Base-by-base conservation (phyloP, 2,329 filamentous ascomycete genomes). In the Fusarium sp. region DNA sequence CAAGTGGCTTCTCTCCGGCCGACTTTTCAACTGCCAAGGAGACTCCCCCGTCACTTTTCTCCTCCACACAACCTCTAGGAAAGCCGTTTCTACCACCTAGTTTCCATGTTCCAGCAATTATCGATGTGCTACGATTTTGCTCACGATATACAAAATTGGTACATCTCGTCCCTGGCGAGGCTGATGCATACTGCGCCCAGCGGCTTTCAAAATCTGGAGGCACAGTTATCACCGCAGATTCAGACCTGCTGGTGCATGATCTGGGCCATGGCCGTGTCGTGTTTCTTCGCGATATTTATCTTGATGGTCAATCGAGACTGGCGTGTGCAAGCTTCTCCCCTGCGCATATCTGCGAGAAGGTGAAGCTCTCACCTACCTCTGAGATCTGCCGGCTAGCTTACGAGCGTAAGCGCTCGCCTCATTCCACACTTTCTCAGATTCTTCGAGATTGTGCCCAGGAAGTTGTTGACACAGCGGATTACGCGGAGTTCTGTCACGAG, bases 31-130 rank as follows among this genome's bases (percentile, higher is more conserved):
- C 59, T 15, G 25, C 32, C 45, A 70, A 69, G 37, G 52, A 74
- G 38, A 37, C 63, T 9, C 37, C 61, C 1, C 63, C 75, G 10
- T 67, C 76, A 22, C 68, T 81, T n/a, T 82, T 81, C 66, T 76
- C 71, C 7, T 71, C 68, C 1, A 71, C 74, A 20, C 68, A 68
- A 10, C 71, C 74, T 2, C 70, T 71, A 17, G 70, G 62, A 73
- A 86, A 59, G 80, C 84, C 67, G 74, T 80, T 78, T 6, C 79
- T 88, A 14, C 86, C 88, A 2, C 87, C 89, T 87, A 70, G 87
- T 91, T 97, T 98, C 72, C 88, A 97, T 40, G 93, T 98, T 1
- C 91, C 94, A 4, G 90, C 93, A 4, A 87, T 96, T 7, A 89
- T 95, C 56, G 94, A 98, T 71, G 89, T 90, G 7, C 83, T 98